Percentiles rank a stretch among this genome's conserved stretches.
These are phyloP conservation scores for Alternaria solani DNA, from an alignment of 2,329 filamentous ascomycete species.

Conservation along the genomic window DNA sequence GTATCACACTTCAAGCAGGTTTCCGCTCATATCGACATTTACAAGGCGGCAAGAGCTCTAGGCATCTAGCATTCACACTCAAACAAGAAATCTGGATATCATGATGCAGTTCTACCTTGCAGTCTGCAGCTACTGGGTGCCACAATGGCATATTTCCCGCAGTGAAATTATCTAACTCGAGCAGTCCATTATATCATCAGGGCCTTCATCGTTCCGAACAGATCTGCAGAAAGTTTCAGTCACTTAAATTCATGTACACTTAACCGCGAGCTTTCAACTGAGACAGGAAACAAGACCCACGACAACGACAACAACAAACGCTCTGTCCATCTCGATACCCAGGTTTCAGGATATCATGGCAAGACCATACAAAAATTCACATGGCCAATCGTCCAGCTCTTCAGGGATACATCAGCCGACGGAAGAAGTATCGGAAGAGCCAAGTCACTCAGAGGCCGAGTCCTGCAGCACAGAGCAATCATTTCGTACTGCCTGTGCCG, in stretches of 20 bases:
- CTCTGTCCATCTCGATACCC: neutral
- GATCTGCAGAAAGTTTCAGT: neutral
- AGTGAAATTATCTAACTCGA: neutral
- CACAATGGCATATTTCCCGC: neutral
- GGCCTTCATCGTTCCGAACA: neutral
- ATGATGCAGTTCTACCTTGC: neutral
- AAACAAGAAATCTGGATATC: neutral
- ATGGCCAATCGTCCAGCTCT: neutral
- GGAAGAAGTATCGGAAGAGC: neutral
- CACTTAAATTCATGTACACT: neutral
- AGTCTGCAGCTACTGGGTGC: neutral
- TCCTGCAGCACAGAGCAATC: neutral
- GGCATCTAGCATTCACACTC: neutral
- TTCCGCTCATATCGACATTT: neutral
- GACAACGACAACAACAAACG: neutral
- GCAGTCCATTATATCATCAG: neutral
- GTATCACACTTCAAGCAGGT: fast-evolving
- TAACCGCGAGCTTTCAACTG: neutral
- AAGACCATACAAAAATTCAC: neutral
- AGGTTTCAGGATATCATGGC: neutral
- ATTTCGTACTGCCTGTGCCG: neutral
- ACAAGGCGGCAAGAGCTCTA: neutral
- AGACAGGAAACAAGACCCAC: neutral
- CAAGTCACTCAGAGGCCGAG: neutral
- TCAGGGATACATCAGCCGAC: neutral